Evolutionary conservation across 129 eudicot genomes (phyloP), one percentile per base, ranked within the genome.

Genomic region (Centaurea solstitialis): DNA sequence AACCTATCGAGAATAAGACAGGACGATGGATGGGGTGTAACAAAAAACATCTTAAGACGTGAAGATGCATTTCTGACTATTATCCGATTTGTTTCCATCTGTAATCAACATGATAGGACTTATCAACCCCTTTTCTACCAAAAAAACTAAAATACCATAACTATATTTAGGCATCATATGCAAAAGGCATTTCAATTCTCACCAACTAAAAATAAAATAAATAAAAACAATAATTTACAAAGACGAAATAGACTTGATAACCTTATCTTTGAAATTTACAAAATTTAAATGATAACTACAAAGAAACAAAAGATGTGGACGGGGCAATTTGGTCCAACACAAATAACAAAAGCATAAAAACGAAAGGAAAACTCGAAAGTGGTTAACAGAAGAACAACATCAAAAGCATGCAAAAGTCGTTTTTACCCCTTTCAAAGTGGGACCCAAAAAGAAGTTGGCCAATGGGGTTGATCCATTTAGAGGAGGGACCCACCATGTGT

Each of bases 401-500:
- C 47, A 68, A 70, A 81, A 78, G 80, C 22, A 50, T 40, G 70
- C 76, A 75, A 76, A 81, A 78, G 81, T 43, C 73, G 15, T 70
- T 76, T 78, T 69, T 69, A 33, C 76, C 70, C 86, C 75, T 17
- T 66, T 74, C 47, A 74, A 37, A 73, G 28, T 28, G 67, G 77
- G 79, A 75, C 83, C 86, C 87, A 87, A 70, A 65, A 70, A 72
- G 75, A 82, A 40, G 50, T n/a, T 39, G 79, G 22, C 80, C 89
- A 77, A 72, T 68, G 70, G 82, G 47, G 41, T 24, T 79, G 21
- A 47, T 68, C 87, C 81, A 69, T 39, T 26, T 67, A 79, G 41
- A 82, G 61, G 59, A 22, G 74, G 85, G 92, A 41, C 90, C 97
- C 85, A 83, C 98, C 92, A 91, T 83, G 91, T 86, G 88, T 86